Evolutionary conservation across 2,329 filamentous ascomycete genomes (phyloP), one percentile per base, ranked within the genome.

Genomic region (Aspergillus quadrilineatus): DNA sequence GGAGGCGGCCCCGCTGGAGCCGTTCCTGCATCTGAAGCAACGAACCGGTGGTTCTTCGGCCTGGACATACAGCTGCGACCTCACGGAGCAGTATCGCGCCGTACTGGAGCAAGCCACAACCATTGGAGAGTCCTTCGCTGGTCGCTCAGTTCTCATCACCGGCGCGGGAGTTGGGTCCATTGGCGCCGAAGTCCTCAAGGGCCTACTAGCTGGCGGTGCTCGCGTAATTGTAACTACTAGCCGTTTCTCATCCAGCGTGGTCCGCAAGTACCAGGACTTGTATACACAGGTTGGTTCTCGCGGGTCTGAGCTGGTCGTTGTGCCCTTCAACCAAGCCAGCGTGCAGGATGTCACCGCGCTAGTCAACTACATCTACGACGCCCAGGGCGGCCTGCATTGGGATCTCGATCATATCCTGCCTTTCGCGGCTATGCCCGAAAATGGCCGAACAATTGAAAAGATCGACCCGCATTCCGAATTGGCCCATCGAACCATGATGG

Each of bases 1-100:
- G 14, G 39, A 42, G 39, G 4, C 26, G 5, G 26, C 26, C 26
- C 26, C 26, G 26, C 26, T 28, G 26, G 41, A 43, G 17, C 41
- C 41, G 17, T 99, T 99, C 86, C 79, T 99, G 52, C 94, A 99
- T 74, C 81, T 99, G 56, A 97, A 96, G 85, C 96, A 96, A 95
- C 77, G 85, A 92, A 60, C 89, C 26, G 26, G 96, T 69, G 93
- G 93, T 60, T 28, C 26, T 28, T 28, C 26, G 26, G 5, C 26
- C 26, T 99, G 94, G 94, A 92, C 97, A 70, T 99, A 97, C 81
- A 97, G 91, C 85, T 97, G 97, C 84, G 97, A 95, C 80, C 85
- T 99, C 55, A 97, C 94, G 22, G 89, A 90, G 55, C 77, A 92
- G 66, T 99, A 97, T 73, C 85, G 99, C 34, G 91, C 96, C 72